These are phyloP conservation scores for Aspergillus hiratsukae DNA, from an alignment of 2,329 filamentous ascomycete species.

Conservation along the genomic window DNA sequence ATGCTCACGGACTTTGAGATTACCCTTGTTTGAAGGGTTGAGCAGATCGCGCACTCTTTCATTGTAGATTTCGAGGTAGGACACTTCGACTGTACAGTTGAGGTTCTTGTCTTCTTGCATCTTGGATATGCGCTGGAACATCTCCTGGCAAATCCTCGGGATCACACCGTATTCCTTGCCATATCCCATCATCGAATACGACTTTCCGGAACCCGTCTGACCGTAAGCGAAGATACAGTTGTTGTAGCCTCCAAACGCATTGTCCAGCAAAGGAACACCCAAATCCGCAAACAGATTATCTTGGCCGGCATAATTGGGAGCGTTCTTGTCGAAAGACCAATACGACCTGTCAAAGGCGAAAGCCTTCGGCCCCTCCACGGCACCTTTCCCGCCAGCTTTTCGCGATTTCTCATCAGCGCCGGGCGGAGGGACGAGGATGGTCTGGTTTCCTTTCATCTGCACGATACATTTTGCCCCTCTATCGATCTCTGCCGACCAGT, in stretches of 20 bases:
- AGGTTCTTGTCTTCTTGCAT: slow-evolving; percentile 71
- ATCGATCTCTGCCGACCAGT: slow-evolving; percentile 65
- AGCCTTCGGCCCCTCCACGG: slow-evolving; percentile 66
- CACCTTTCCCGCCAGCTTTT: slow-evolving; percentile 56
- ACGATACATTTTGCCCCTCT: slow-evolving; percentile 94
- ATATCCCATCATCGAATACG: slow-evolving; percentile 99
- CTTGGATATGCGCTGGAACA: slow-evolving; percentile 80
- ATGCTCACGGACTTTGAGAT: slow-evolving; percentile 95
- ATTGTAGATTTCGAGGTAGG: slow-evolving; percentile 99
- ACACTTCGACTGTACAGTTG: slow-evolving; percentile 92
- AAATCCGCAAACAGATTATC: slow-evolving; percentile 84
- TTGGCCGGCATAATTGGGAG: slow-evolving; percentile 81
- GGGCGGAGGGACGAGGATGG: slow-evolving; percentile 71
- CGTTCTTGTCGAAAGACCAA: slow-evolving; percentile 89
- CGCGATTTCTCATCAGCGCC: slow-evolving; percentile 52
- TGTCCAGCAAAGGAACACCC: slow-evolving; percentile 86
- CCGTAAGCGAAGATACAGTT: slow-evolving; percentile 99
- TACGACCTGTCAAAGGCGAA: slow-evolving; percentile 98
- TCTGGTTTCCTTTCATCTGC: slow-evolving; percentile 92
- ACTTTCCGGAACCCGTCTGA: slow-evolving; percentile 97
- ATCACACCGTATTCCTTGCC: slow-evolving; percentile 94
- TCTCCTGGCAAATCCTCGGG: slow-evolving; percentile 92
- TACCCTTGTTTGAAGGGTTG: slow-evolving; percentile 92
- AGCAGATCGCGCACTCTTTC: slow-evolving; percentile 92
- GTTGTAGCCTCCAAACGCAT: slow-evolving; percentile 97